Evolutionary conservation across 2,329 filamentous ascomycete genomes (phyloP).

Genomic region (Colletotrichum cuscutae): DNA sequence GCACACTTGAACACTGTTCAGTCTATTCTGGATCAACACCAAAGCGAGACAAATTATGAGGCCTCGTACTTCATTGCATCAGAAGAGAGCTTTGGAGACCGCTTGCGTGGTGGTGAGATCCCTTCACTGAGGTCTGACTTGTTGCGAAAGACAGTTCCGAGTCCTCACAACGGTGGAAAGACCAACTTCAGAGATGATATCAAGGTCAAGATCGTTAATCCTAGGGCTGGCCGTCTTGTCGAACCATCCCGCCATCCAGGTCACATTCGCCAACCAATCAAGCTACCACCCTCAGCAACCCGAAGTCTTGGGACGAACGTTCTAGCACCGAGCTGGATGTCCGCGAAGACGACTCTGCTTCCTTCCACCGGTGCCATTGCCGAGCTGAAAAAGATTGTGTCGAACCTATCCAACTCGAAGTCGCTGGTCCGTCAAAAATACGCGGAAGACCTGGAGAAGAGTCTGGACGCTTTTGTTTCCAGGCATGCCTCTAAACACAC

Average conservation of each 20-base stretch:
- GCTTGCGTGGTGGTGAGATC: constrained; percentile 34
- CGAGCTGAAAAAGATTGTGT: constrained; percentile 45
- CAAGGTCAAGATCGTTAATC: background rate
- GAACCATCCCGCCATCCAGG: constrained; percentile 3
- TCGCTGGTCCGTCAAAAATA: constrained; percentile 51
- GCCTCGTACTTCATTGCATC: constrained; percentile 33
- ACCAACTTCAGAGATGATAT: too few relatives aligned
- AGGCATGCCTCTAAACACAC: constrained; percentile 7
- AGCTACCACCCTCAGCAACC: background rate
- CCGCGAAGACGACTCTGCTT: constrained; percentile 7
- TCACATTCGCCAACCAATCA: constrained; percentile 12
- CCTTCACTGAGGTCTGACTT: constrained; percentile 36
- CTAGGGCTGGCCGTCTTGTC: background rate
- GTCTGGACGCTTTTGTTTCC: constrained; percentile 41
- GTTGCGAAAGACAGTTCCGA: constrained; percentile 30
- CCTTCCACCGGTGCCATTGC: constrained; percentile 15
- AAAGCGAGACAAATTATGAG: constrained; percentile 37
- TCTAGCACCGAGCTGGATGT: constrained; percentile 31
- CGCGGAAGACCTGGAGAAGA: constrained; percentile 42
- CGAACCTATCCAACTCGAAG: constrained; percentile 40
- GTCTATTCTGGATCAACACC: constrained; percentile 46
- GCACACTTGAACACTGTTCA: constrained; percentile 57
- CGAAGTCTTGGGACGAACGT: constrained; percentile 25
- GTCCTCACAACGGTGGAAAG: constrained; percentile 7
- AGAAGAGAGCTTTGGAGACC: constrained; percentile 34